Conservation (phyloP, 495 filamentous ascomycete species). For the Stereocaulon alpinum region DNA sequence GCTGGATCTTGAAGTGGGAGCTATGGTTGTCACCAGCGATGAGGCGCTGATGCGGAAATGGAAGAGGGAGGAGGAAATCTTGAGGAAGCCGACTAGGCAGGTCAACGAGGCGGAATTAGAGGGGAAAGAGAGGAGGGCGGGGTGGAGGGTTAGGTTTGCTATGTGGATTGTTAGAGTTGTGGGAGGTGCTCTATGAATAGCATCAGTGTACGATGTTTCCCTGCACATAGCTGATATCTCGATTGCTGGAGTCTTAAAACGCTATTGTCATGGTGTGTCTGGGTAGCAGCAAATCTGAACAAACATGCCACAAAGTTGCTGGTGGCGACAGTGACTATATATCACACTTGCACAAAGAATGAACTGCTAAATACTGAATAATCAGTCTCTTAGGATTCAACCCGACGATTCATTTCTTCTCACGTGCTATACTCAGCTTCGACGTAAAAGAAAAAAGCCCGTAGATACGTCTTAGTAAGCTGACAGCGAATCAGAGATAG, state of each 20-base stretch:
- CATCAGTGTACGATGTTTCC: not conserved
- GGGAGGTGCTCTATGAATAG: slow-evolving; percentile 29
- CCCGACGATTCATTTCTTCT: too few relatives aligned
- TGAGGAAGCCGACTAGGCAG: slow-evolving; percentile 58
- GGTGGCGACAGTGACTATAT: too few relatives aligned
- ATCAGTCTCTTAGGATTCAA: too few relatives aligned
- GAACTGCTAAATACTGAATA: too few relatives aligned
- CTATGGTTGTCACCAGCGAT: slow-evolving; percentile 73
- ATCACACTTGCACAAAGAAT: too few relatives aligned
- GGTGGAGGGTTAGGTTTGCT: slow-evolving; percentile 72
- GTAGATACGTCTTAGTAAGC: too few relatives aligned
- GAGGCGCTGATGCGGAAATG: slow-evolving; percentile 59
- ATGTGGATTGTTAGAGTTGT: slow-evolving; percentile 80
- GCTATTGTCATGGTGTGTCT: too few relatives aligned
- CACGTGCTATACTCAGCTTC: too few relatives aligned
- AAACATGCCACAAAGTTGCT: too few relatives aligned
- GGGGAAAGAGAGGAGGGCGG: slow-evolving; percentile 68
- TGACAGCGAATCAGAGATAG: too few relatives aligned
- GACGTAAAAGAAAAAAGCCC: too few relatives aligned
- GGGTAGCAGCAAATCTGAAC: too few relatives aligned
- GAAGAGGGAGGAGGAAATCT: slow-evolving; percentile 64
- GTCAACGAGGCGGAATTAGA: slow-evolving; percentile 67
- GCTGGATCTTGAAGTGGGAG: slow-evolving; percentile 81
- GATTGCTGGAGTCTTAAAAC: not conserved
- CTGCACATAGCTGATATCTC: not conserved